Percentiles rank a stretch among this genome's conserved stretches.
These are phyloP conservation scores for Sugiyamaella qingdaonensis DNA, from an alignment of 805 yeast species.

Conservation along the genomic window DNA sequence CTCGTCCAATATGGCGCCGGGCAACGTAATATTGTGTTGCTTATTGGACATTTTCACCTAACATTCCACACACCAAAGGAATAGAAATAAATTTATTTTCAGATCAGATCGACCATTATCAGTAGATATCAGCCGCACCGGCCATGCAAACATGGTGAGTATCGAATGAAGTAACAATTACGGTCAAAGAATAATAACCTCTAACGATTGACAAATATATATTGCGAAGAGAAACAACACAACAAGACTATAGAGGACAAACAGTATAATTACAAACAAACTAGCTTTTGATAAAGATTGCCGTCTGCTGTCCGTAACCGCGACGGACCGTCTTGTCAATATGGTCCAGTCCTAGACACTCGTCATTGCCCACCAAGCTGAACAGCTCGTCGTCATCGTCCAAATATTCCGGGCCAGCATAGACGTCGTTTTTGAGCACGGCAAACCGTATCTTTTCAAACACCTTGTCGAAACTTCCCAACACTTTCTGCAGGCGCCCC, in stretches of 20 bases:
- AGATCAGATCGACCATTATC: too few relatives aligned
- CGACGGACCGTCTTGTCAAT: conserved; percentile 72
- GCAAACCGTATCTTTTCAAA: conserved; percentile 73
- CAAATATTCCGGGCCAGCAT: conserved; percentile 25
- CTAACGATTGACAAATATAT: too few relatives aligned
- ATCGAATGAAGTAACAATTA: too few relatives aligned
- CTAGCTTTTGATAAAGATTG: conserved; percentile 49
- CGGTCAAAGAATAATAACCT: too few relatives aligned
- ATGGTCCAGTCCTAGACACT: conserved; percentile 75
- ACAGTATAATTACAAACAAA: too few relatives aligned
- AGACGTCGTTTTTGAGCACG: conserved; percentile 34
- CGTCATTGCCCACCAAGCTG: conserved; percentile 48
- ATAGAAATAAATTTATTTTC: not conserved
- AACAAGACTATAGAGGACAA: not conserved
- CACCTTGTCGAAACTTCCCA: conserved; percentile 77
- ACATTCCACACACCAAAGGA: too few relatives aligned
- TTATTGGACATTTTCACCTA: not conserved
- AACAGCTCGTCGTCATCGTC: conserved; percentile 56
- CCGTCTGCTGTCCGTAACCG: conserved; percentile 49
- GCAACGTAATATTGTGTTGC: conserved; percentile 13
- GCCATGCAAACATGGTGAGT: too few relatives aligned
- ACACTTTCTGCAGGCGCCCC: conserved; percentile 57
- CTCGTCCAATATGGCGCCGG: conserved; percentile 16
- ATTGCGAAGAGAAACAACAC: not conserved
- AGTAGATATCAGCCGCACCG: too few relatives aligned